phyloP scores from a whole-genome alignment of 2,329 filamentous ascomycete species.

The Aspergillus novofumigatus region DNA sequence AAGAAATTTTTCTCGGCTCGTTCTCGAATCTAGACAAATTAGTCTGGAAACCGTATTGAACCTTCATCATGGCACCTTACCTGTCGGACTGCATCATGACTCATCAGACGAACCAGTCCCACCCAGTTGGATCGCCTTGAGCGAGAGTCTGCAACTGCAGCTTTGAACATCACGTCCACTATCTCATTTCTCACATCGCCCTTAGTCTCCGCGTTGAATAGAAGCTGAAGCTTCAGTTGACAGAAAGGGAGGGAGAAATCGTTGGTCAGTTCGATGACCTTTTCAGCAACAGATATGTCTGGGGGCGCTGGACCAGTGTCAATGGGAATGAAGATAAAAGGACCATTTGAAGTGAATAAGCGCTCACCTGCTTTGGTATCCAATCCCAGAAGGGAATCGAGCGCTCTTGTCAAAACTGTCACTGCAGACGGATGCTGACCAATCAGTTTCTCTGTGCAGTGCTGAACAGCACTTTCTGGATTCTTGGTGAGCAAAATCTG shows the following conservation, averaged over 20 bases:
- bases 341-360: not conserved
- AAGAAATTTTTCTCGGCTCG: slow-evolving; percentile 40
- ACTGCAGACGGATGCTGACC: slow-evolving; percentile 24
- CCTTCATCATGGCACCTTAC: slow-evolving; percentile 17
- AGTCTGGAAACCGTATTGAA: slow-evolving; percentile 8
- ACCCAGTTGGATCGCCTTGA: slow-evolving; percentile 35
- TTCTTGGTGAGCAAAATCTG: slow-evolving; percentile 32
- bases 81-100: slow-evolving; percentile 33
- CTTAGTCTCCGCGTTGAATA: slow-evolving; percentile 31
- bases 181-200: slow-evolving; percentile 28
- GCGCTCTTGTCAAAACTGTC: slow-evolving; percentile 25
- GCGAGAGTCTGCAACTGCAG: slow-evolving; percentile 33
- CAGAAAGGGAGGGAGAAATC: slow-evolving; percentile 43
- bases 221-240: slow-evolving; percentile 39
- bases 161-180: slow-evolving; percentile 39
- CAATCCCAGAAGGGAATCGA: slow-evolving; percentile 31
- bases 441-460: slow-evolving; percentile 27
- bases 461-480: slow-evolving; percentile 23
- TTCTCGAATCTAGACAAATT: slow-evolving; percentile 33
- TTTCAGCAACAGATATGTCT: slow-evolving; percentile 28
- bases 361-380: slow-evolving; percentile 16
- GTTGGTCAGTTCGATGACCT: slow-evolving; percentile 33
- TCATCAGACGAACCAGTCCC: slow-evolving; percentile 37
- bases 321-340: not conserved
- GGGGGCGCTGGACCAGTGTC: slow-evolving; percentile 7